Evolutionary conservation across 2,329 filamentous ascomycete species (phyloP).

Genomic region (Huntiella savannae): DNA sequence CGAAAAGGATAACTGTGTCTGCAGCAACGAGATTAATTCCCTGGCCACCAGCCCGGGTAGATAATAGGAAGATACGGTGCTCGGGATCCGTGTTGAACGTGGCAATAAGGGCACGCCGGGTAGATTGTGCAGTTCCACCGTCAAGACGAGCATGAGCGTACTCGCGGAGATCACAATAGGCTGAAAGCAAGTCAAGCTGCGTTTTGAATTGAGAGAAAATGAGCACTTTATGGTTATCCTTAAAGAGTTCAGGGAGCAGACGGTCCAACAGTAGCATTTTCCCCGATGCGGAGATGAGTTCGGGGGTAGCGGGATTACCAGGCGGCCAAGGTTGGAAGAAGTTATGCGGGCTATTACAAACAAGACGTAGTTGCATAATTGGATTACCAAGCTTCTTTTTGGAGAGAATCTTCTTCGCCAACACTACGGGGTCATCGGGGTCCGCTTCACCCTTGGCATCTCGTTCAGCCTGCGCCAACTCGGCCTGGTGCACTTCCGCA

Average conservation of each 20-base stretch:
- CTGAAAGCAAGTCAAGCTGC: conserved; percentile 75
- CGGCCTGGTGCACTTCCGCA: conserved; percentile 31
- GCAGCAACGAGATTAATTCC: conserved; percentile 87
- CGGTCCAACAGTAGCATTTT: conserved; percentile 93
- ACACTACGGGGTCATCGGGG: background rate
- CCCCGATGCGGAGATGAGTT: conserved; percentile 67
- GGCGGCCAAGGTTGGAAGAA: conserved; percentile 82
- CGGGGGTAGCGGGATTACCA: conserved; percentile 50
- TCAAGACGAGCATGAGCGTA: conserved; percentile 86
- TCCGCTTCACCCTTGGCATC: background rate
- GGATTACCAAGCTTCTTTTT: conserved; percentile 87
- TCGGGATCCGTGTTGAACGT: conserved; percentile 48
- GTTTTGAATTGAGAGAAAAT: conserved; percentile 96
- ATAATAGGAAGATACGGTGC: conserved; percentile 66
- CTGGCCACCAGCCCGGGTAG: conserved; percentile 79
- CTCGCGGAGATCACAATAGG: conserved; percentile 64
- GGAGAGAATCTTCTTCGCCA: conserved; percentile 58
- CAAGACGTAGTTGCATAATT: conserved; percentile 74
- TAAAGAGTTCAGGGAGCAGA: conserved; percentile 57
- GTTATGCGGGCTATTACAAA: conserved; percentile 87
- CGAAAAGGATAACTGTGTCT: conserved; percentile 83
- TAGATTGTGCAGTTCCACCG: conserved; percentile 59
- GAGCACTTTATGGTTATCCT: conserved; percentile 66
- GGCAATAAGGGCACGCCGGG: conserved; percentile 51
- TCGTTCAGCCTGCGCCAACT: conserved; percentile 39